Evolutionary conservation across 306 rosid species (phyloP).

Genomic region (Astragalus membranaceus): DNA sequence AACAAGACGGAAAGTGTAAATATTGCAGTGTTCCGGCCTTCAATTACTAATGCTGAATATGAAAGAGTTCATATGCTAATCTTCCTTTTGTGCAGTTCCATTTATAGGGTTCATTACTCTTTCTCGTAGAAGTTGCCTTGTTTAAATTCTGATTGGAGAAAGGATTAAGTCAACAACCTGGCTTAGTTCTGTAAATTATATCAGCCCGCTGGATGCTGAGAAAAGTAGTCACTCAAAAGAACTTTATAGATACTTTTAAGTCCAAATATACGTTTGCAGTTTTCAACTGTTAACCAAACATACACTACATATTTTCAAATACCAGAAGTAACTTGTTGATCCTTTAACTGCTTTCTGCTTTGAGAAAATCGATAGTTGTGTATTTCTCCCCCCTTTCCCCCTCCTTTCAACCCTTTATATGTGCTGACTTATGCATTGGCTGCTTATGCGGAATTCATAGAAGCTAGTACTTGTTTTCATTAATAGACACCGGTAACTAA

Average conservation of each 20-base stretch:
- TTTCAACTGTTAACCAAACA: background rate
- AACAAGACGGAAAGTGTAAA: conserved; percentile 20
- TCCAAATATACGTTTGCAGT: background rate
- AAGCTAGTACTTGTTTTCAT: no score
- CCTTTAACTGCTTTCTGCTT: background rate
- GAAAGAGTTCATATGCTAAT: background rate
- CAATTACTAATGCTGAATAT: background rate
- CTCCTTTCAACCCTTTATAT: no score
- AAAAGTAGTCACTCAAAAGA: background rate
- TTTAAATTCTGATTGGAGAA: background rate
- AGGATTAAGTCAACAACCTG: background rate
- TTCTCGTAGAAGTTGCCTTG: background rate
- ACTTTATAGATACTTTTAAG: background rate
- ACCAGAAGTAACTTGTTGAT: background rate
- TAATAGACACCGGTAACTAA: no score
- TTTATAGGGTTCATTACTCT: background rate
- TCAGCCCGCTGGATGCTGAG: background rate
- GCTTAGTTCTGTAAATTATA: conserved; percentile 17
- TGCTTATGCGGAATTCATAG: no score
- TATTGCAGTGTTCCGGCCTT: background rate
- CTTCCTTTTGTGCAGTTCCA: background rate
- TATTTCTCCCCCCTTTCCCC: background rate
- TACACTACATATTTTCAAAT: background rate
- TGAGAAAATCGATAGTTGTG: background rate
- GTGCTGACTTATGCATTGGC: no score